Conservation (phyloP, 2,329 filamentous ascomycete genomes). For the Cordyceps sp. region DNA sequence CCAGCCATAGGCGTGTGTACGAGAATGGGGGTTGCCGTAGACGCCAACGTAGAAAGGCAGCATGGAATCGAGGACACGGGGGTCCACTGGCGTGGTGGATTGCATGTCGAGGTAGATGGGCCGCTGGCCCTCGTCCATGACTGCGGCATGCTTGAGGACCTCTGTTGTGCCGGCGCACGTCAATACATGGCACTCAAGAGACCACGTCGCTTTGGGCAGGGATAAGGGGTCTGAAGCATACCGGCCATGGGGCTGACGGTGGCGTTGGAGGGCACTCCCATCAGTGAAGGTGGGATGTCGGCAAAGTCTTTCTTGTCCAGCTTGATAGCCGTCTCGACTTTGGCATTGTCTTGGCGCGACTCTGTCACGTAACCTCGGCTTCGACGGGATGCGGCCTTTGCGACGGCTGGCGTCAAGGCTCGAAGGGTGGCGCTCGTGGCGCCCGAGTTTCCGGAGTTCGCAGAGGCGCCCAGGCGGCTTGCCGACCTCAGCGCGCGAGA, state of each 20-base stretch:
- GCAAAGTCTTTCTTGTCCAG: slow-evolving; percentile 74
- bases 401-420: slow-evolving; percentile 9
- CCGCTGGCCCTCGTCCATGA: slow-evolving; percentile 82
- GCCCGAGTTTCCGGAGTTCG: no score
- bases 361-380: slow-evolving; percentile 67
- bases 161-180: slow-evolving; percentile 22
- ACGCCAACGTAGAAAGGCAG: slow-evolving; percentile 83
- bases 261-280: slow-evolving; percentile 21
- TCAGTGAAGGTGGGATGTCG: slow-evolving; percentile 22
- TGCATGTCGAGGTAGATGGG: slow-evolving; percentile 99
- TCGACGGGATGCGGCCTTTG: slow-evolving; percentile 1
- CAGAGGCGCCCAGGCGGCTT: slow-evolving; percentile 33
- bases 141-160: slow-evolving; percentile 76
- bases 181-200: neutral
- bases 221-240: slow-evolving; percentile 6
- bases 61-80: slow-evolving; percentile 91
- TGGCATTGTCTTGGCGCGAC: slow-evolving; percentile 62
- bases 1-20: slow-evolving; percentile 97
- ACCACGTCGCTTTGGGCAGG: neutral
- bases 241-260: slow-evolving; percentile 66
- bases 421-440: no score
- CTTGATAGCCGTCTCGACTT: slow-evolving; percentile 76
- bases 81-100: slow-evolving; percentile 88
- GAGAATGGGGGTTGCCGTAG: slow-evolving; percentile 93
- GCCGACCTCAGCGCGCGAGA: slow-evolving; percentile 61